Conservation (phyloP, 139 green algal species). For the Zygnema circumcarinatum region DNA sequence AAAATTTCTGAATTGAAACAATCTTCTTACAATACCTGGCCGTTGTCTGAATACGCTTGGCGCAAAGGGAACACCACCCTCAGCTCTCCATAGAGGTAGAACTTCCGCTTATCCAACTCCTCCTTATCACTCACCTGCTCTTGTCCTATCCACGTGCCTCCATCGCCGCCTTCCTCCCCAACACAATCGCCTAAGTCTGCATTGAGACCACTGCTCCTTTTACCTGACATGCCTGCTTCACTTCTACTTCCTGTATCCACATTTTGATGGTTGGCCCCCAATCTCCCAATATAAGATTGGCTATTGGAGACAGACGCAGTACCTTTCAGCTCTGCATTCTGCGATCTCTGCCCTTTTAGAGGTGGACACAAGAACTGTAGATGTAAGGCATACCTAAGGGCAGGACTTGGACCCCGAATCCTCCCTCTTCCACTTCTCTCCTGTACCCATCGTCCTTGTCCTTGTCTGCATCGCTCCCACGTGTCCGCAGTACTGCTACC, state of each 20-base stretch:
- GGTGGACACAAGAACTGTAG: background rate
- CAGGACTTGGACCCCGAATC: background rate
- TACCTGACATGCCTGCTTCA: too few relatives aligned
- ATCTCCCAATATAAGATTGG: background rate
- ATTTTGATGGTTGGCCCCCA: too few relatives aligned
- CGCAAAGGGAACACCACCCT: slow-evolving; percentile 13
- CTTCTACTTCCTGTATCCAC: background rate
- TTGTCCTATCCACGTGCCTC: background rate
- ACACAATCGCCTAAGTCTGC: too few relatives aligned
- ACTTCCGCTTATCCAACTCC: background rate
- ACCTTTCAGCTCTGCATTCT: background rate
- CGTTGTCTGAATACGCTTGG: background rate
- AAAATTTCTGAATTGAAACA: too few relatives aligned
- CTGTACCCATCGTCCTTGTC: background rate
- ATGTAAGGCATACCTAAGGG: background rate
- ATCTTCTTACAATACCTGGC: too few relatives aligned
- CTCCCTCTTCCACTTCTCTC: background rate
- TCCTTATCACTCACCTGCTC: background rate
- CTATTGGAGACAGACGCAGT: background rate
- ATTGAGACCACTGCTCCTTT: too few relatives aligned
- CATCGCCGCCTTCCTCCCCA: background rate
- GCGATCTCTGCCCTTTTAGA: background rate
- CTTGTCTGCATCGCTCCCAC: background rate
- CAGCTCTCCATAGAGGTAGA: slow-evolving; percentile 5
- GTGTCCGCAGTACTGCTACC: background rate